Evolutionary conservation across 805 yeast genomes (phyloP), one percentile per base, ranked within the genome.

Genomic region (Saccharomycopsis sp.): DNA sequence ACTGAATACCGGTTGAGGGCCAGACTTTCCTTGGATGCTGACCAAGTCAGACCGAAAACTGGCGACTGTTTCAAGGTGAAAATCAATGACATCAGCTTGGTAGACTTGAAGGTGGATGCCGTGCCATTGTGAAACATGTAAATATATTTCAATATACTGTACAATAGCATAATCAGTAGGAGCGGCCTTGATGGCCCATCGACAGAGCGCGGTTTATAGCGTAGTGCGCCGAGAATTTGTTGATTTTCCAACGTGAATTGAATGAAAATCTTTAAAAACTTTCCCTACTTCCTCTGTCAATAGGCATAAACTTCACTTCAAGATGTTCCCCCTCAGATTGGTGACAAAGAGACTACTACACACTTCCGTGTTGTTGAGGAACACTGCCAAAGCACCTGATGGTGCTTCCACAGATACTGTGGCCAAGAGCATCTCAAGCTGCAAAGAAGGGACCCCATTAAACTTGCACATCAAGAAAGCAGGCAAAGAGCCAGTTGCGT

Each of bases 401-500:
- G 33, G 29, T 15, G 15, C 34, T 6, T 37, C 22, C 13, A 16
- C 19, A 19, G 29, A 4, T 30, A 32, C 34, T 16, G 21, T 25
- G 9, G 31, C 43, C 7, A 22, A n/a, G 12, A 22, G 20, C 3
- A 30, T 26, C 13, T 75, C 79, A 7, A 68, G 76, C 40, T 73
- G 88, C 57, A 60, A 69, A 50, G 79, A 83, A 38, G 87, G 97
- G 46, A 80, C 92, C 0, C 67, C 71, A 7, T 64, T 83, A 46
- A 79, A 80, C 49, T 62, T 87, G 53, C 81, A 82, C 52, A 69
- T 89, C 33, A 73, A 73, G 55, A 87, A 86, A 55, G 68, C 70
- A 27, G 94, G 89, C n/a, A 75, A 79, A 45, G 96, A 87, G 52
- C 86, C 94, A 6, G 77, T 85, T 4, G 97, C 97, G 1, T 60